Evolutionary conservation across 345 rosid species (phyloP), one percentile per base, ranked within the genome.

Genomic region (Eucalyptus marginata): DNA sequence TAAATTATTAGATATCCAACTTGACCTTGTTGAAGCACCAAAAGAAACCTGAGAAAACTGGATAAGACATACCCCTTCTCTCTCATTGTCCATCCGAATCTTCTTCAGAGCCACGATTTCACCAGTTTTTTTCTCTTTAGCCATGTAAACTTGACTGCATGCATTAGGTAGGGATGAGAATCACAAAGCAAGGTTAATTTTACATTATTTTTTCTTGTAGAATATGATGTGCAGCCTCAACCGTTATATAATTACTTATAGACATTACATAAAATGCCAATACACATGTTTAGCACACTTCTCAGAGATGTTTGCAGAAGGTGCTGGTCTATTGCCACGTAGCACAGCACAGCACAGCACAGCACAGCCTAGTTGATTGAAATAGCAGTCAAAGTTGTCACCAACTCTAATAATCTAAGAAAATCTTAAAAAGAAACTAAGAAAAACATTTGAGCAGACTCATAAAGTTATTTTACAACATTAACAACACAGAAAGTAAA

Each of bases 61-160:
- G 4, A 86, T 44, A 49, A 66, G 89, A 91, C 93, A 89, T 94
- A 96, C 99, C 95, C 99, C 99, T 90, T 96, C 99, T 93, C 96
- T 95, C 92, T 97, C 99, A 87, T 96, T 96, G 89, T 98, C 99
- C 99, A 98, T 97, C 88, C 99, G 95, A 68, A 97, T 96, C 93
- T 95, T 97, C 93, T 97, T 97, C 93, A 96, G 88, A 88, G 99
- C 99, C 90, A 96, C 99, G 85, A 96, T 96, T 94, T 96, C 99
- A 71, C 98, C 97, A 1, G 99, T 95, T 92, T 95, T 93, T 87
- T 92, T 95, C 88, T 98, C 99, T 91, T 90, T 94, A 20, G 99
- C 99, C 99, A 95, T 98, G 94, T 94, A 98, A 54, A 98, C 99
- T 94, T 97, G 98, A 86, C 98, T 98, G 96, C 93, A 93, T 90